Evolutionary conservation across 371 early-diverging fungal genomes (phyloP).

Genomic region (Catenaria anguillulae): DNA sequence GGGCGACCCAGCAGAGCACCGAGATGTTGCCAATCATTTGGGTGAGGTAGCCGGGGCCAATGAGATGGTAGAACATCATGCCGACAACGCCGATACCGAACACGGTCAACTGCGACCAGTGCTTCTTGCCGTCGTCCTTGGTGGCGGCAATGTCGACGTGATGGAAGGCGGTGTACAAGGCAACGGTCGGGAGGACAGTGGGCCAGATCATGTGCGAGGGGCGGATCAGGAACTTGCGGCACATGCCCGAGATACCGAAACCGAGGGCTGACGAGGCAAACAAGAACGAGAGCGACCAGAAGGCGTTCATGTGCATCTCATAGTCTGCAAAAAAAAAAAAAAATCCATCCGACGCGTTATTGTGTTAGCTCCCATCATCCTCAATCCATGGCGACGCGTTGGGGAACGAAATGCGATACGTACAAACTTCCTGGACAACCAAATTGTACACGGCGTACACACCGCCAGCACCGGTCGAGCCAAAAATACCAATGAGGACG

Average conservation of each 20-base stretch:
- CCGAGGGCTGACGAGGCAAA: constrained; percentile 63
- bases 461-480: background rate
- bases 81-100: background rate
- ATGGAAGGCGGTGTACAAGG: background rate
- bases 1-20: constrained; percentile 22
- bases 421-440: constrained; percentile 37
- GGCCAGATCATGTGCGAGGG: constrained; percentile 83
- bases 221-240: constrained; percentile 57
- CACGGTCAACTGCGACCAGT: background rate
- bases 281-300: constrained; percentile 37
- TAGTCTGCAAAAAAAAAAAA: no score
- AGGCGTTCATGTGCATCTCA: constrained; percentile 38
- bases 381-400: constrained; percentile 23
- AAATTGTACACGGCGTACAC: background rate
- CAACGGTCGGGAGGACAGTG: constrained; percentile 23
- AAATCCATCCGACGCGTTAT: no score
- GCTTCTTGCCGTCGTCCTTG: constrained; percentile 10
- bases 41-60: constrained; percentile 15
- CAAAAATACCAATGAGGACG: constrained; percentile 35
- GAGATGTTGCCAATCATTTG: constrained; percentile 19
- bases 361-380: no score
- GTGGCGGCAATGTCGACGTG: background rate
- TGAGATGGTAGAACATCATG: background rate
- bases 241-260: constrained; percentile 64
- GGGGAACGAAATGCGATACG: constrained; percentile 45